phyloP scores from a whole-genome alignment of 352 stramenopile species.

The Proteromonas lacertae region DNA sequence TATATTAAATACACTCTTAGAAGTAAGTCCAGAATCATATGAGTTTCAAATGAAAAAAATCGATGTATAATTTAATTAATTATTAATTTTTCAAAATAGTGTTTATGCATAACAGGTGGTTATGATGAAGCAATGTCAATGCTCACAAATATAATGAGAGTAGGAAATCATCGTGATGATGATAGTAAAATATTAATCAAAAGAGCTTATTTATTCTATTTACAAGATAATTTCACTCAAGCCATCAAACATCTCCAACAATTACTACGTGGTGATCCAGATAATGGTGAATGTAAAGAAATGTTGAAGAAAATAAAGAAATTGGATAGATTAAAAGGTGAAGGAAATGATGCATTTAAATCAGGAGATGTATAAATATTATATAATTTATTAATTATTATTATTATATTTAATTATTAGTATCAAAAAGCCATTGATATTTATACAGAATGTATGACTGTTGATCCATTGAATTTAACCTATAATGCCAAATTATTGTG shows the following conservation, averaged over 20 bases:
- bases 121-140: neutral
- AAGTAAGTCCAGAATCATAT: no score
- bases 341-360: constrained; percentile 51
- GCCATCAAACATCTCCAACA: constrained; percentile 61
- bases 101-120: constrained; percentile 1
- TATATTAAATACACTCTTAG: no score
- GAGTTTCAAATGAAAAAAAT: constrained; percentile 4
- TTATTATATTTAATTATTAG: no score
- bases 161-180: neutral
- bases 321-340: constrained; percentile 40
- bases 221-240: constrained; percentile 52
- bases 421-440: constrained; percentile 37
- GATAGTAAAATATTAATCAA: constrained; percentile 34
- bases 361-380: no score
- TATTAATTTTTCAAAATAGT: neutral
- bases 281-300: constrained; percentile 40
- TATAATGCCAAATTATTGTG: constrained; percentile 67
- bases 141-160: constrained; percentile 1
- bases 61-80: neutral
- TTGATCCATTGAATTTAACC: constrained; percentile 45
- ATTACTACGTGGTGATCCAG: constrained; percentile 39
- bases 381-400: no score
- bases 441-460: constrained; percentile 38
- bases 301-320: constrained; percentile 41
- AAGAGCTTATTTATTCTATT: constrained; percentile 45